phyloP scores from a whole-genome alignment of 805 yeast genomes.

The Candida peoriensis region DNA sequence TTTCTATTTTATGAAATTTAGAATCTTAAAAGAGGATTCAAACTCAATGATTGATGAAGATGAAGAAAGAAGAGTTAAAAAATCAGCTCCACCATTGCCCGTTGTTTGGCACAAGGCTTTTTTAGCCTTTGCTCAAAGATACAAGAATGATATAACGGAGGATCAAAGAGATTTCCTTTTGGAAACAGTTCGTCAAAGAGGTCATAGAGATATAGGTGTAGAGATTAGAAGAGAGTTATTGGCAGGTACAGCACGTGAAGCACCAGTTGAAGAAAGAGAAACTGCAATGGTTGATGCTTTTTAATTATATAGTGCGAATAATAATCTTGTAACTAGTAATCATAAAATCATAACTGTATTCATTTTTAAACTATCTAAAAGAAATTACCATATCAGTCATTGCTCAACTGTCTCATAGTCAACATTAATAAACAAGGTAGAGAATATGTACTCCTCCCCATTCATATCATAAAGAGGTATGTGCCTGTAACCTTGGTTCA shows the following conservation, averaged over 20 bases:
- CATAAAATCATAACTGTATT: slow-evolving; percentile 1
- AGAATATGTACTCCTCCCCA: slow-evolving; percentile 73
- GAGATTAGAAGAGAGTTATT: slow-evolving; percentile 90
- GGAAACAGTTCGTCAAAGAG: slow-evolving; percentile 86
- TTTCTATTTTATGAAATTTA: slow-evolving; percentile 87
- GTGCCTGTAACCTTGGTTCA: slow-evolving; percentile 80
- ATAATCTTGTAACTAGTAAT: no score
- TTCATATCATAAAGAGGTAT: slow-evolving; percentile 67
- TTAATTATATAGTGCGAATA: no score
- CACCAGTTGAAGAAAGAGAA: slow-evolving; percentile 24
- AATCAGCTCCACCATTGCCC: slow-evolving; percentile 57
- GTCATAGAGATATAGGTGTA: slow-evolving; percentile 84
- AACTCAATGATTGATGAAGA: slow-evolving; percentile 32
- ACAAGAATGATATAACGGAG: slow-evolving; percentile 96
- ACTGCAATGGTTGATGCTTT: slow-evolving; percentile 28
- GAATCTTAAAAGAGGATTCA: slow-evolving; percentile 45
- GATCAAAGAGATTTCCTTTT: slow-evolving; percentile 94
- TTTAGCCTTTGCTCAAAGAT: slow-evolving; percentile 89
- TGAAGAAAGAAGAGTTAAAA: slow-evolving; percentile 32
- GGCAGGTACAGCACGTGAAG: slow-evolving; percentile 73
- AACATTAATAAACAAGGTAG: slow-evolving; percentile 43
- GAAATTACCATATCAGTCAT: not conserved
- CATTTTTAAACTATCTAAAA: not conserved
- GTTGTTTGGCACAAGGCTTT: slow-evolving; percentile 98
- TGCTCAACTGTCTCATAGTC: slow-evolving; percentile 10